Percentiles rank a stretch among this genome's conserved stretches.
These are phyloP conservation scores for Ambrosia artemisiifolia DNA, from an alignment of 129 eudicot genomes.

Conservation along the genomic window DNA sequence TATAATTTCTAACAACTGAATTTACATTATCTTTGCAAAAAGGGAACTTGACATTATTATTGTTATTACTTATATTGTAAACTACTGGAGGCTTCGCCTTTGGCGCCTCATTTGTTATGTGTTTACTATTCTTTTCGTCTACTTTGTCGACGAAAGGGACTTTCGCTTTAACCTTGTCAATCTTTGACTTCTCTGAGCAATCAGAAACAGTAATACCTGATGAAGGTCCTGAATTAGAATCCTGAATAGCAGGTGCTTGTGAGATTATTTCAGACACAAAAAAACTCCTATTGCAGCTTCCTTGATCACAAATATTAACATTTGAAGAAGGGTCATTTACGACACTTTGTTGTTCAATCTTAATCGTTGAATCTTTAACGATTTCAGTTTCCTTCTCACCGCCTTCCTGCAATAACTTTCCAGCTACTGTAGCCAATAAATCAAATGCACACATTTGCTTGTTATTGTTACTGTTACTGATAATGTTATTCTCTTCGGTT, in stretches of 20 bases:
- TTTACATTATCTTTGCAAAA: constrained; percentile 56
- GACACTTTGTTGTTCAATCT: constrained; percentile 28
- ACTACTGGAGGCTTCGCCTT: constrained; percentile 40
- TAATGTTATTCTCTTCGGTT: constrained; percentile 27
- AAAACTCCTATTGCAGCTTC: constrained; percentile 50
- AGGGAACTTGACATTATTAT: constrained; percentile 52
- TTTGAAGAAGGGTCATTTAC: constrained; percentile 35
- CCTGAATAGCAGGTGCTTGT: constrained; percentile 47
- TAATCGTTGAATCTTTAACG: constrained; percentile 31
- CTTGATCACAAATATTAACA: constrained; percentile 39
- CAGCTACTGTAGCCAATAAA: constrained; percentile 90
- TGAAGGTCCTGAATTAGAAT: constrained; percentile 46
- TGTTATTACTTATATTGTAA: constrained; percentile 39
- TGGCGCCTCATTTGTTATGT: constrained; percentile 44
- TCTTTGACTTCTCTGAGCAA: constrained; percentile 46
- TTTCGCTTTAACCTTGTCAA: constrained; percentile 37
- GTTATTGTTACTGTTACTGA: constrained; percentile 22
- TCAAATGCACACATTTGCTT: constrained; percentile 77
- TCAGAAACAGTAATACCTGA: constrained; percentile 62
- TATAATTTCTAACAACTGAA: constrained; percentile 73
- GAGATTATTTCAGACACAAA: constrained; percentile 60
- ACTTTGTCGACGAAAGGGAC: constrained; percentile 41
- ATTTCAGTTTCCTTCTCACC: constrained; percentile 39
- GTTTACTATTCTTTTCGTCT: constrained; percentile 45
- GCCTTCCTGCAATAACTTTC: constrained; percentile 71